Evolutionary conservation across 306 rosid species (phyloP).

Genomic region (Ammopiptanthus mongolicus): DNA sequence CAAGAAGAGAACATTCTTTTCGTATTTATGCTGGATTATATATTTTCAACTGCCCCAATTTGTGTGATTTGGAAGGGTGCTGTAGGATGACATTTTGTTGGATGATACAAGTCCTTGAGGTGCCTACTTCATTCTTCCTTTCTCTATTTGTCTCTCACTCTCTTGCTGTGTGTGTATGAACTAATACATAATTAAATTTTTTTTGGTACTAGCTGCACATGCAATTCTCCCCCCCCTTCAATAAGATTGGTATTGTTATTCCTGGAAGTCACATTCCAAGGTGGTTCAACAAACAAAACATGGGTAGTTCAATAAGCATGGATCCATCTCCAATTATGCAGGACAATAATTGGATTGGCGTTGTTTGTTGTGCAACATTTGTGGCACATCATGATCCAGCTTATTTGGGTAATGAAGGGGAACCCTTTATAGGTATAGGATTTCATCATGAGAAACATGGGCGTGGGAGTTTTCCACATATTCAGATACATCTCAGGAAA

Average conservation of each 20-base stretch:
- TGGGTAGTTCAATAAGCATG: background rate
- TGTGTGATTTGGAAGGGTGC: background rate
- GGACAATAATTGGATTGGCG: background rate
- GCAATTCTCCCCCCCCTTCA: background rate
- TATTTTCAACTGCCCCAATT: background rate
- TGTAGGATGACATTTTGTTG: background rate
- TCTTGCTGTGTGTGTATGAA: background rate
- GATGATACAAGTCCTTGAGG: background rate
- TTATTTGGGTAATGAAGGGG: background rate
- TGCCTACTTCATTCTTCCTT: background rate
- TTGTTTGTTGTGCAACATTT: background rate
- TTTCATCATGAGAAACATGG: too few relatives aligned
- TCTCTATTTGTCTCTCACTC: background rate
- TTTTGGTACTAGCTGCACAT: background rate
- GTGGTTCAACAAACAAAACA: background rate
- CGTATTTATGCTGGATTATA: background rate
- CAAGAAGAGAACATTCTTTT: background rate
- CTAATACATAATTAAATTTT: background rate
- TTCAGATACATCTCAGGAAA: too few relatives aligned
- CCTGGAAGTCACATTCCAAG: background rate
- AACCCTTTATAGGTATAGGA: background rate
- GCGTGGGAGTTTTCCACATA: too few relatives aligned
- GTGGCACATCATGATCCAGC: background rate
- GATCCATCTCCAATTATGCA: background rate
- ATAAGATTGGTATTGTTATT: background rate